Conservation (phyloP, 192 early-diverging fungal species). For the Coemansia sp. region DNA sequence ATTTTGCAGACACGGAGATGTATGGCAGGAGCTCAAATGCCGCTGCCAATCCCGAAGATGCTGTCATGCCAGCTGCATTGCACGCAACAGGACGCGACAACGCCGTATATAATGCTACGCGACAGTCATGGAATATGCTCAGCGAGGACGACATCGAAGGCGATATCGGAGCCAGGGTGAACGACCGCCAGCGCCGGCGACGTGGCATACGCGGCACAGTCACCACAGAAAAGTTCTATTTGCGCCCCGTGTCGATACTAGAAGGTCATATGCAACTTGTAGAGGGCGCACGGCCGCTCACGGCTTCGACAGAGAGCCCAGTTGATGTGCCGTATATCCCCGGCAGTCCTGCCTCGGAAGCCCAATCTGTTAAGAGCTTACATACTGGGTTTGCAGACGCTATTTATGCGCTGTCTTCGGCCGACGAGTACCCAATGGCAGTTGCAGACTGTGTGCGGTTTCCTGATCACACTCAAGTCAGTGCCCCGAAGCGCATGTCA, state of each 20-base stretch:
- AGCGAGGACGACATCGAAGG: slow-evolving; percentile 20
- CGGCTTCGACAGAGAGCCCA: slow-evolving; percentile 23
- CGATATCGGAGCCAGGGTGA: background rate
- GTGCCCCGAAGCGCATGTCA: background rate
- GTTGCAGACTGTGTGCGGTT: background rate
- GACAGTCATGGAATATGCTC: slow-evolving; percentile 35
- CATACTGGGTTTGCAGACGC: slow-evolving; percentile 9
- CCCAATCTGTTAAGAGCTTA: slow-evolving; percentile 26
- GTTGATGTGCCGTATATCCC: slow-evolving; percentile 25
- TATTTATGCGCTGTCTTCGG: slow-evolving; percentile 31
- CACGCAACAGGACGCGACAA: background rate
- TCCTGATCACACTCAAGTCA: background rate
- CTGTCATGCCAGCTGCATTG: background rate
- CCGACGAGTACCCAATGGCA: slow-evolving; percentile 12
- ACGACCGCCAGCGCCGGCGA: slow-evolving; percentile 34
- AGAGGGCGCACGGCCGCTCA: background rate
- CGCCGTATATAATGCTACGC: slow-evolving; percentile 8
- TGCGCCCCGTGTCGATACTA: slow-evolving; percentile 24
- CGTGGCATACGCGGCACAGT: slow-evolving; percentile 29
- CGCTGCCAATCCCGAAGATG: background rate
- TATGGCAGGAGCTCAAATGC: slow-evolving; percentile 21
- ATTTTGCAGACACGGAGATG: slow-evolving; percentile 49
- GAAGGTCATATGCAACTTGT: background rate
- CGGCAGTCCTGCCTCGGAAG: slow-evolving; percentile 26
- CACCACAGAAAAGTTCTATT: slow-evolving; percentile 35